Conservation (phyloP, 345 rosid species). For the Pistacia integerrima region DNA sequence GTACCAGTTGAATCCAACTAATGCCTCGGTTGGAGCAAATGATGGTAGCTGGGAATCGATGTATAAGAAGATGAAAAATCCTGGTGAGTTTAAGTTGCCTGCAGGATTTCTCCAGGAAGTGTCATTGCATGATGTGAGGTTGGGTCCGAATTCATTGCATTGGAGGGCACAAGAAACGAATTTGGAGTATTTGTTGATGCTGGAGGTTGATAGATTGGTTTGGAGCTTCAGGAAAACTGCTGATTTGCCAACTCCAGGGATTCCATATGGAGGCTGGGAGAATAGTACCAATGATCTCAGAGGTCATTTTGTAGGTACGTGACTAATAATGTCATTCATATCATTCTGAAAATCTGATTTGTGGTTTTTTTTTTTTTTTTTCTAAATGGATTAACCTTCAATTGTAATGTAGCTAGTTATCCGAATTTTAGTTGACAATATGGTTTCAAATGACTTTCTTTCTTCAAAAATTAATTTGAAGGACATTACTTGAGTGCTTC, state of each 20-base stretch:
- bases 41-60: neutral
- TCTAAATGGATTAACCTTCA: neutral
- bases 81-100: conserved; percentile 12
- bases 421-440: too few species aligned
- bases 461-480: conserved; percentile 21
- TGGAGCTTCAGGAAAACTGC: conserved; percentile 63
- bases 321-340: too few species aligned
- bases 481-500: conserved; percentile 65
- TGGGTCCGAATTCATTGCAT: conserved; percentile 46
- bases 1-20: too few species aligned
- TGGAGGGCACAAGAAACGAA: conserved; percentile 56
- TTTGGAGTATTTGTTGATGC: conserved; percentile 50
- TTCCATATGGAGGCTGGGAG: conserved; percentile 61
- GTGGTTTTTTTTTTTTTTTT: conserved; percentile 3
- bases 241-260: conserved; percentile 46
- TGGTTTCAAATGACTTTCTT: neutral
- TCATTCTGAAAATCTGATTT: neutral
- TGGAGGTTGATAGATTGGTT: conserved; percentile 50
- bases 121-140: conserved; percentile 47
- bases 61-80: neutral
- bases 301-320: conserved; percentile 53
- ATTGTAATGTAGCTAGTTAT: neutral
- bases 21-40: too few species aligned
- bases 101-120: conserved; percentile 47
- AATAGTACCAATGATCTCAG: conserved; percentile 40